Percentiles rank a stretch among this genome's conserved stretches.
phyloP scores from a whole-genome alignment of 495 filamentous ascomycete genomes.

The Hypomontagnella submonticulosa region DNA sequence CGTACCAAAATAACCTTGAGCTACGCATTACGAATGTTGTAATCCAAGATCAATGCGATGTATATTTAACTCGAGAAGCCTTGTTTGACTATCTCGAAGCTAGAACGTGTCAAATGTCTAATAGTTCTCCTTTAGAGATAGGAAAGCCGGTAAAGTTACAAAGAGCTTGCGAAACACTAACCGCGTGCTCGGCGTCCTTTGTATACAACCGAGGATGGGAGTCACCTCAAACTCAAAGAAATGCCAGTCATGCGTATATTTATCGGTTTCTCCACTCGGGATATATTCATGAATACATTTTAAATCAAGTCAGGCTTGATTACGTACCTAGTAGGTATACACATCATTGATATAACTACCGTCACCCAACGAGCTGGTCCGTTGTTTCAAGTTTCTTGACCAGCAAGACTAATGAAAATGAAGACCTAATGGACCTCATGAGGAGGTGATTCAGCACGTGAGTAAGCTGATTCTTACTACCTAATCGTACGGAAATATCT shows the following conservation, averaged over 20 bases:
- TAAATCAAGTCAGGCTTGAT: no score
- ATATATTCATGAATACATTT: conserved; percentile 11
- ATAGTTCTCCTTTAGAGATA: conserved; percentile 1
- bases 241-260: conserved; percentile 6
- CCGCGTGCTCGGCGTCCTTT: conserved; percentile 8
- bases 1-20: conserved; percentile 17
- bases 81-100: neutral
- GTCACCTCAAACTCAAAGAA: conserved; percentile 4
- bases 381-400: no score
- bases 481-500: neutral
- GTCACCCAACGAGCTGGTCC: neutral
- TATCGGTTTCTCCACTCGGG: conserved; percentile 1
- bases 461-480: no score
- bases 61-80: conserved; percentile 5
- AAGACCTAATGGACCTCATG: no score
- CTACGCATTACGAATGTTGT: conserved; percentile 7
- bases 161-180: conserved; percentile 4
- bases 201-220: conserved; percentile 4
- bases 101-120: conserved; percentile 4
- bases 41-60: conserved; percentile 25
- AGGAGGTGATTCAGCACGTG: no score
- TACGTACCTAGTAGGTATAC: no score
- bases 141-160: conserved; percentile 16
- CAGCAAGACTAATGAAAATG: no score
- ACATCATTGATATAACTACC: no score